Evolutionary conservation across 1,139 yeast species (phyloP), one percentile per base, ranked within the genome.

Genomic region (Scheffersomyces parashehatae): DNA sequence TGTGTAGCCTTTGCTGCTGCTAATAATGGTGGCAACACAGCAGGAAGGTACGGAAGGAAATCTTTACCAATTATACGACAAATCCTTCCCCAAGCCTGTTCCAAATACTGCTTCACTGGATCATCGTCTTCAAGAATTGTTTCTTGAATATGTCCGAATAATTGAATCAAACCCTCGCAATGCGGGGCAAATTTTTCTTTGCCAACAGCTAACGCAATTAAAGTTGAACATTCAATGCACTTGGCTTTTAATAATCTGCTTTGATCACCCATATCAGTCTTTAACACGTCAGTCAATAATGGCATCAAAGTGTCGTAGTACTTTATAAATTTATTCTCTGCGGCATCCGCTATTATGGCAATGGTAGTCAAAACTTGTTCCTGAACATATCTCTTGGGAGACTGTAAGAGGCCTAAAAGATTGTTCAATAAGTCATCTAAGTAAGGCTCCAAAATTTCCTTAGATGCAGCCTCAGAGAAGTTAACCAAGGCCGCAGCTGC

Each of bases 401-500:
- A 83, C 41, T 54, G 61, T 47, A 93, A 75, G 37, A 93, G 74
- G 0, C 82, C 84, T 48, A 93, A 73, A 50, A 95, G 73, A 53
- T 88, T 85, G 37, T 82, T 77, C 48, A 93, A 73, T 53, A 95
- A 70, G 53, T 78, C 81, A 63, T 93, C 99, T 60, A 93, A 75
- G 58, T 87, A 91, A 9, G 98, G 98, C 56, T 90, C 97, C 54
- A 95, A 72, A 13, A 84, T 81, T 49, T 87, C 95, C 60, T 88
- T 88, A 5, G 90, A 72, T 3, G 99, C 97, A 51, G 87, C 90
- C 64, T 93, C 99, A 39, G 95, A 83, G 62, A 93, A 93, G 62
- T 93, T 93, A 36, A 93, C 98, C 58, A 93, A 75, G 0, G 99
- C 99, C 38, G 99, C 99, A 33, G 99, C 98, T 12, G 97, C 99